Conservation (phyloP, 179 eudicot genomes). For the Beta corolliflora region DNA sequence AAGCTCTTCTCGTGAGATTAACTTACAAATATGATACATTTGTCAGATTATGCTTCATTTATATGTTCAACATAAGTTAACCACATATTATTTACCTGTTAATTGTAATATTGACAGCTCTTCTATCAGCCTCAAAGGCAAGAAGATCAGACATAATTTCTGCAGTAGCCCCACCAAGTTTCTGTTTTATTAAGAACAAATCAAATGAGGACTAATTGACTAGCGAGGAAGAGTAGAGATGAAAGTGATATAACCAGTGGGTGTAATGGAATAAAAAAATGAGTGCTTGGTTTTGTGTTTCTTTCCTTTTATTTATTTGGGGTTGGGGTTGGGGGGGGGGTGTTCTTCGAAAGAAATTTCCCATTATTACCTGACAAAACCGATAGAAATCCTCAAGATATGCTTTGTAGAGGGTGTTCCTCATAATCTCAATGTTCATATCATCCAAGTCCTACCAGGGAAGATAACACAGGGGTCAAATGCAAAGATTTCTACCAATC, state of each 20-base stretch:
- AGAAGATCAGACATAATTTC: constrained; percentile 99
- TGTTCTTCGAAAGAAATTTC: neutral
- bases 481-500: neutral
- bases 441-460: constrained; percentile 86
- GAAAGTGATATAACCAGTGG: neutral
- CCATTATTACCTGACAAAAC: constrained; percentile 71
- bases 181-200: constrained; percentile 43
- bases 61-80: neutral
- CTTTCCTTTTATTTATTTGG: no score
- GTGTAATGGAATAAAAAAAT: neutral
- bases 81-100: constrained; percentile 54
- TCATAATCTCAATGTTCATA: constrained; percentile 99
- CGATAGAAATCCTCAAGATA: constrained; percentile 96
- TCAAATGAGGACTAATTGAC: constrained; percentile 13
- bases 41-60: neutral
- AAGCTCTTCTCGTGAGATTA: neutral
- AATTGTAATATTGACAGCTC: constrained; percentile 96
- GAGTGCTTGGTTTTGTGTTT: neutral
- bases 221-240: neutral
- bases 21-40: neutral
- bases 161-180: constrained; percentile 97
- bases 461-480: constrained; percentile 2
- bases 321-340: neutral
- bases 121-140: constrained; percentile 95
- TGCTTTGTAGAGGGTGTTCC: constrained; percentile 97